These are phyloP conservation scores for Aspergillus brasiliensis DNA, from an alignment of 2,329 filamentous ascomycete species.

Conservation along the genomic window DNA sequence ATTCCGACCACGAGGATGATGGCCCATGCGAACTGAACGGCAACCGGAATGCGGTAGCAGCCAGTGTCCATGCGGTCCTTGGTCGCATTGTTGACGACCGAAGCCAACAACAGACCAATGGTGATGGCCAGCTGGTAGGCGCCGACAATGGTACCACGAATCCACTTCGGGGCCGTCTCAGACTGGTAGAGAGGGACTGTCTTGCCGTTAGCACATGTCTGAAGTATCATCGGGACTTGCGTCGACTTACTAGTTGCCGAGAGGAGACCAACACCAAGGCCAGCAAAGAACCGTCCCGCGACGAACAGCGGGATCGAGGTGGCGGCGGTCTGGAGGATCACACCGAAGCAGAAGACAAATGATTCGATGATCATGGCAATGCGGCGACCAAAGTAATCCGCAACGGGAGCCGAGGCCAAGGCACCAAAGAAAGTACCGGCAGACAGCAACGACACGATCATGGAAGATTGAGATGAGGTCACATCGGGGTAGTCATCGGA, in stretches of 20 bases:
- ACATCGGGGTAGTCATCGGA: slow-evolving; percentile 47
- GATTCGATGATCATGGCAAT: slow-evolving; percentile 43
- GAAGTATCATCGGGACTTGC: not conserved
- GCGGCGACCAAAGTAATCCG: slow-evolving; percentile 44
- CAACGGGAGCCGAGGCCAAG: slow-evolving; percentile 65
- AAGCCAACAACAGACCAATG: slow-evolving; percentile 72
- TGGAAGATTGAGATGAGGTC: slow-evolving; percentile 57
- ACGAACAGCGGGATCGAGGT: slow-evolving; percentile 43
- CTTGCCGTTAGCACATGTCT: slow-evolving; percentile 8
- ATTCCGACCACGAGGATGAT: slow-evolving; percentile 72
- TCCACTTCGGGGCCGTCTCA: slow-evolving; percentile 71
- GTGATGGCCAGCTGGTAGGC: slow-evolving; percentile 82
- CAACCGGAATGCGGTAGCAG: slow-evolving; percentile 77
- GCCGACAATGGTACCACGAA: slow-evolving; percentile 74
- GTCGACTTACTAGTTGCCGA: slow-evolving; percentile 69
- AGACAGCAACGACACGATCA: slow-evolving; percentile 73
- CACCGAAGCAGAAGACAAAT: slow-evolving; percentile 38
- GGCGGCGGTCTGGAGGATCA: slow-evolving; percentile 36
- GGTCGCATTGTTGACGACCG: slow-evolving; percentile 71
- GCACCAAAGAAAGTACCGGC: slow-evolving; percentile 74
- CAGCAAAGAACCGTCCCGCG: slow-evolving; percentile 53
- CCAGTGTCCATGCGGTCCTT: slow-evolving; percentile 62
- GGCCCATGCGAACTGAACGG: slow-evolving; percentile 77
- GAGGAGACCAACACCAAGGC: slow-evolving; percentile 71
- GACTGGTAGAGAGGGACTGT: slow-evolving; percentile 70